Conservation (phyloP, 1,284 basidiomycete genomes). For the Tylopilus orsonianus region DNA sequence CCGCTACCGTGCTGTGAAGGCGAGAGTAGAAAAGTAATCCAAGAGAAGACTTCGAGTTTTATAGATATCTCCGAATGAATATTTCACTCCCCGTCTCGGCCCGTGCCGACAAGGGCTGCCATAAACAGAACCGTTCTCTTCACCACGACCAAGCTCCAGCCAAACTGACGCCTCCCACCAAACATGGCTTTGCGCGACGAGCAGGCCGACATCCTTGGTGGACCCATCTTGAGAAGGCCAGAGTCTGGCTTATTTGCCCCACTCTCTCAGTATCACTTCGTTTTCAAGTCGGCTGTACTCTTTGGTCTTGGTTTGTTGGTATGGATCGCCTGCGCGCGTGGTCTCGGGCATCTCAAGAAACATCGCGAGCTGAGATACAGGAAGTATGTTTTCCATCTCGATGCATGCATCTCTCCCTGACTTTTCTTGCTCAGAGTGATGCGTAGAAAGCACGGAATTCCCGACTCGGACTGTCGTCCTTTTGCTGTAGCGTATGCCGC, state of each 20-base stretch:
- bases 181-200: slow-evolving; percentile 53
- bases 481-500: slow-evolving; percentile 83
- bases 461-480: slow-evolving; percentile 73
- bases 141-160: slow-evolving; percentile 19
- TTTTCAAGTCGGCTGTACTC: slow-evolving; percentile 39
- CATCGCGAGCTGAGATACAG: slow-evolving; percentile 59
- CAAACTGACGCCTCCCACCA: slow-evolving; percentile 25
- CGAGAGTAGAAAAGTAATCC: no score
- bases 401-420: slow-evolving; percentile 13
- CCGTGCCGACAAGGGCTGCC: slow-evolving; percentile 17
- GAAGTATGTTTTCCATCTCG: slow-evolving; percentile 44
- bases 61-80: slow-evolving; percentile 25
- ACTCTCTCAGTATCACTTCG: slow-evolving; percentile 38
- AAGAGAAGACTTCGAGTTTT: no score
- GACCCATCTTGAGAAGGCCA: slow-evolving; percentile 45
- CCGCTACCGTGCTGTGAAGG: not conserved
- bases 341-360: slow-evolving; percentile 44
- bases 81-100: slow-evolving; percentile 23
- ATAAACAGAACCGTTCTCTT: slow-evolving; percentile 15
- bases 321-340: slow-evolving; percentile 35
- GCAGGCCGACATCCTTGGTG: slow-evolving; percentile 66
- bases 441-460: slow-evolving; percentile 75
- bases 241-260: slow-evolving; percentile 27
- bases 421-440: slow-evolving; percentile 41
- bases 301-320: slow-evolving; percentile 36